Evolutionary conservation across 148 eudicot genomes (phyloP), one percentile per base, ranked within the genome.

Genomic region (Rheum nobile): DNA sequence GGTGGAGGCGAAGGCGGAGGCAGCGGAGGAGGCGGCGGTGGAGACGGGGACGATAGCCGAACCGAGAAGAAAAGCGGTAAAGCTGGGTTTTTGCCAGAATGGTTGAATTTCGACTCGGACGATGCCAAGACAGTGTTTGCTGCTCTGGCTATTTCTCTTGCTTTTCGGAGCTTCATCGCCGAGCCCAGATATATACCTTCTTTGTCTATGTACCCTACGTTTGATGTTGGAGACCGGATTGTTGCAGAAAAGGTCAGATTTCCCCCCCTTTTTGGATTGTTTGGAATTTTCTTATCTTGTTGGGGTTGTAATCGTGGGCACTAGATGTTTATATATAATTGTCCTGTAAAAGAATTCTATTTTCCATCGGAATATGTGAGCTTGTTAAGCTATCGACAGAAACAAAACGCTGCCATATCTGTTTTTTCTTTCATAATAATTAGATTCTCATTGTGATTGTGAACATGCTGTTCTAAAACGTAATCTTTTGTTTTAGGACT

Each of bases 101-200:
- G 99, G 99, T 48, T 92, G 82, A 81, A 88, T 80, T 86, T 95
- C 48, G 81, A 63, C 46, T 85, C 92, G 0, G 96, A 91, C 72
- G 99, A 95, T 84, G 97, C 96, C 5, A 90, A 82, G 75, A 95
- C 99, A 0, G 94, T 92, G 35, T 28, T 95, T 54, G 89, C 85
- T 9, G 99, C 97, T 7, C 67, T 95, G 75, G 97, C 82, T 0
- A 69, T 95, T 55, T 92, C 99, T 11, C 85, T 95, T 72, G 99
- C 97, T 8, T 95, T 95, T 80, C 77, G 99, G 77, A 29, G 86
- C 37, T 92, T 95, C 74, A 81, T 95, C 54, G 99, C 99, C 19
- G 99, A 95, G 85, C 99, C 99, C 42, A 86, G 99, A 82, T 95
- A 55, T 65, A 95, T 95, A 48, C 99, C 99, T 22, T 95, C 99